These are phyloP conservation scores for Ochetophila trinervis DNA, from an alignment of 306 rosid species.

Conservation along the genomic window DNA sequence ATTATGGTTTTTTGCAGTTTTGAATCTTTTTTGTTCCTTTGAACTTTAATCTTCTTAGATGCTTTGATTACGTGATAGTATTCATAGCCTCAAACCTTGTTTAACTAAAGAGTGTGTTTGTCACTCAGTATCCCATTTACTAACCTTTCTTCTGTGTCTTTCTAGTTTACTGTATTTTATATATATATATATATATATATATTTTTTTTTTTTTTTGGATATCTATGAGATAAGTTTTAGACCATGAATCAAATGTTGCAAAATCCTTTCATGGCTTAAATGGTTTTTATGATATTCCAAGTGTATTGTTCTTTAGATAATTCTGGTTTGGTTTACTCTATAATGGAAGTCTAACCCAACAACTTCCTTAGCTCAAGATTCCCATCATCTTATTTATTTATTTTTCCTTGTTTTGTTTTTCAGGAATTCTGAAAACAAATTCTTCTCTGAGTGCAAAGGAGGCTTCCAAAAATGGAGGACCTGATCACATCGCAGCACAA, in stretches of 20 bases:
- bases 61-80: neutral
- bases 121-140: too few relatives aligned
- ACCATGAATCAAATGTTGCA: too few relatives aligned
- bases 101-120: too few relatives aligned
- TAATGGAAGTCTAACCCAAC: neutral
- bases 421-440: constrained; percentile 54
- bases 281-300: too few relatives aligned
- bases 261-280: too few relatives aligned
- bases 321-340: neutral
- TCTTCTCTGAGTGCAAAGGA: constrained; percentile 48
- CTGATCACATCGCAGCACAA: constrained; percentile 80
- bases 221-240: too few relatives aligned
- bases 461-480: constrained; percentile 49
- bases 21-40: neutral
- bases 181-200: too few relatives aligned
- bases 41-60: neutral
- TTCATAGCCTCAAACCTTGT: too few relatives aligned
- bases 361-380: neutral
- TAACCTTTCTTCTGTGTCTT: too few relatives aligned
- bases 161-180: too few relatives aligned
- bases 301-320: too few relatives aligned
- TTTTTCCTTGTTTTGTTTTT: constrained; percentile 19
- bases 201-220: too few relatives aligned
- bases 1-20: neutral
- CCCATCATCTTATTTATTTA: constrained; percentile 12